phyloP scores from a whole-genome alignment of 1,284 basidiomycete genomes.

The Athelia sp. region DNA sequence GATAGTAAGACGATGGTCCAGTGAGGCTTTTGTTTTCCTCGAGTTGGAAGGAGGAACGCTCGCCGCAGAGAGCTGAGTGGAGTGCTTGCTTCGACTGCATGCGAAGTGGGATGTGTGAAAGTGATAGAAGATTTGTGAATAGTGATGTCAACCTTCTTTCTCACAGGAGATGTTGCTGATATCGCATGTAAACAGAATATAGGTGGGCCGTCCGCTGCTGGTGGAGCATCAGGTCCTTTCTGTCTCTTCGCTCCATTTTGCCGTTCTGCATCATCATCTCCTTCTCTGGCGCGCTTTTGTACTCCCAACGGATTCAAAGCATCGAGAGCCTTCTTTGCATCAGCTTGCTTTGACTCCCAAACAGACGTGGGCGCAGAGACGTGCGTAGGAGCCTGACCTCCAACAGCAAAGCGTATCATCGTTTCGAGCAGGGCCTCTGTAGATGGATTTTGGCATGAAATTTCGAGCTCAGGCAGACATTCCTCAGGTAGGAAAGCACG shows the following conservation, averaged over 20 bases:
- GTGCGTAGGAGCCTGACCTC: slow-evolving; percentile 20
- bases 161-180: slow-evolving; percentile 60
- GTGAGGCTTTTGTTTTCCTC: slow-evolving; percentile 59
- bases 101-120: slow-evolving; percentile 42
- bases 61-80: slow-evolving; percentile 43
- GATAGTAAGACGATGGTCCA: slow-evolving; percentile 62
- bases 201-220: slow-evolving; percentile 30
- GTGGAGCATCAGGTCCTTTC: slow-evolving; percentile 11
- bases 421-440: background rate
- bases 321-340: slow-evolving; percentile 17
- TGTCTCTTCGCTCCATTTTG: slow-evolving; percentile 14
- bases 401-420: slow-evolving; percentile 20
- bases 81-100: slow-evolving; percentile 39
- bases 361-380: slow-evolving; percentile 8
- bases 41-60: slow-evolving; percentile 61
- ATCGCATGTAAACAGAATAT: slow-evolving; percentile 53
- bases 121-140: slow-evolving; percentile 43
- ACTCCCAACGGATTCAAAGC: slow-evolving; percentile 7
- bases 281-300: slow-evolving; percentile 17
- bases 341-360: slow-evolving; percentile 18
- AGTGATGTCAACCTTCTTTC: slow-evolving; percentile 64
- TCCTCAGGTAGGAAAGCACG: background rate
- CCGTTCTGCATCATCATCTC: slow-evolving; percentile 7
- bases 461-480: background rate
- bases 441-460: background rate